Conservation (phyloP, 257 asterid genomes). For the Osmanthus fragrans region DNA sequence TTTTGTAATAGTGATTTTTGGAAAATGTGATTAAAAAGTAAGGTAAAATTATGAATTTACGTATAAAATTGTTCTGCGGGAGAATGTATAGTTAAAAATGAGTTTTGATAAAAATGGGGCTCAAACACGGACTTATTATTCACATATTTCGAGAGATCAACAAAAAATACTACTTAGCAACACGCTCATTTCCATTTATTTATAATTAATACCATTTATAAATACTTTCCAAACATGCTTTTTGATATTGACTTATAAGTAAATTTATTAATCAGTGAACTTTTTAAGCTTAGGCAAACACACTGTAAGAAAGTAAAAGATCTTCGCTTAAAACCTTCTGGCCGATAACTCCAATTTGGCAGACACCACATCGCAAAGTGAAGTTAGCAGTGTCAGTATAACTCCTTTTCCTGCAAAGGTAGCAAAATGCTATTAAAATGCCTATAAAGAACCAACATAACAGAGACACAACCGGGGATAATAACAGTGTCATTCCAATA, state of each 20-base stretch:
- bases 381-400: conserved; percentile 85
- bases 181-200: too few species aligned
- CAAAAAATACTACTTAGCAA: too few species aligned
- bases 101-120: too few species aligned
- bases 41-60: too few species aligned
- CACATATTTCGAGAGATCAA: too few species aligned
- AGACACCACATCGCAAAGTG: conserved; percentile 90
- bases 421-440: neutral
- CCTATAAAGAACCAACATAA: neutral
- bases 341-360: conserved; percentile 92
- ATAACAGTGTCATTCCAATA: neutral
- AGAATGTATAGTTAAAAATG: too few species aligned
- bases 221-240: too few species aligned
- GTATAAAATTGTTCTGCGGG: too few species aligned
- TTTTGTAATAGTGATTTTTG: too few species aligned
- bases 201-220: too few species aligned
- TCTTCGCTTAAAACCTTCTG: conserved; percentile 71
- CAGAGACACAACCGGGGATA: neutral
- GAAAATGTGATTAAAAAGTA: too few species aligned
- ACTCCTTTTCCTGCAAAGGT: conserved; percentile 71
- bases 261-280: neutral
- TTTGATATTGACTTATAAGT: neutral
- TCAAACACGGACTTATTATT: too few species aligned
- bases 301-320: neutral
- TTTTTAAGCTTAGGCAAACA: neutral